These are phyloP conservation scores for Nyssa sinensis DNA, from an alignment of 148 eudicot genomes.

Conservation along the genomic window DNA sequence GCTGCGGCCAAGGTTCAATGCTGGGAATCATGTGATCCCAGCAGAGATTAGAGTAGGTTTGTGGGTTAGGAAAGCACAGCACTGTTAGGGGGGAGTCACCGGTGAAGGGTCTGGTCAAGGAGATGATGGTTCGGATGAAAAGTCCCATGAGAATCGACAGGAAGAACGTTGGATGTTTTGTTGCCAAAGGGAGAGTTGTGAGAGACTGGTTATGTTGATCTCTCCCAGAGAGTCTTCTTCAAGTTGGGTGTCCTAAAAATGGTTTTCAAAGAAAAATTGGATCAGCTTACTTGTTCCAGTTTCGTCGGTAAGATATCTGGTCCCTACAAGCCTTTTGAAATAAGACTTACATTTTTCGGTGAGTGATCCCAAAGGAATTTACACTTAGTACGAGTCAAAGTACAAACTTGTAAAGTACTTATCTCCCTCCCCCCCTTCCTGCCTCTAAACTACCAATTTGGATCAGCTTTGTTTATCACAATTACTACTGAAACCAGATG, in stretches of 20 bases:
- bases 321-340: too few relatives aligned
- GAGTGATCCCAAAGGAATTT: too few relatives aligned
- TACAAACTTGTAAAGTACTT: too few relatives aligned
- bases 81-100: slow-evolving; percentile 59
- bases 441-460: too few relatives aligned
- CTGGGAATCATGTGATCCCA: slow-evolving; percentile 38
- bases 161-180: slow-evolving; percentile 71
- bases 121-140: slow-evolving; percentile 45
- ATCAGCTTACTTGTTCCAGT: too few relatives aligned
- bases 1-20: slow-evolving; percentile 38
- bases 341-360: too few relatives aligned
- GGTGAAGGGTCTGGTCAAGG: slow-evolving; percentile 58
- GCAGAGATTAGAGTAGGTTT: slow-evolving; percentile 53
- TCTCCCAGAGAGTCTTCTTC: background rate
- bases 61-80: slow-evolving; percentile 80
- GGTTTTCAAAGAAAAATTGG: too few relatives aligned
- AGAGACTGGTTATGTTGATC: slow-evolving; percentile 53
- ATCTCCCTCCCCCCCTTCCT: too few relatives aligned
- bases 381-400: too few relatives aligned
- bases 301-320: too few relatives aligned
- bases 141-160: slow-evolving; percentile 76
- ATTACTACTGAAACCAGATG: too few relatives aligned
- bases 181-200: slow-evolving; percentile 63
- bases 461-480: too few relatives aligned
- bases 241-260: background rate